These are phyloP conservation scores for Geotrichum histeridarum DNA, from an alignment of 1,139 yeast species.

Conservation along the genomic window DNA sequence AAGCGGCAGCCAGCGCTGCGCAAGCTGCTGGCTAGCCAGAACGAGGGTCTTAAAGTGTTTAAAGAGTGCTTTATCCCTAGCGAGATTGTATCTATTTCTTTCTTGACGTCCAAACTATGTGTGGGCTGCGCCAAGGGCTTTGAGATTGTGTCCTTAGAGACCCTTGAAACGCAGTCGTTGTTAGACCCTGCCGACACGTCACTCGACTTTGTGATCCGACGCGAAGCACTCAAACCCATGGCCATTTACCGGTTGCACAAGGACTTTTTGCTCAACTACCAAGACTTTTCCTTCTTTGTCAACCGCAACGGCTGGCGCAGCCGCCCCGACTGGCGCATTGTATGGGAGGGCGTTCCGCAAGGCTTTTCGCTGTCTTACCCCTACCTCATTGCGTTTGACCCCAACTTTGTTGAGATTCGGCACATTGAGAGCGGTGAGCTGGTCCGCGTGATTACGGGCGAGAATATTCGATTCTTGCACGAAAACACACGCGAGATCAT, in stretches of 20 bases:
- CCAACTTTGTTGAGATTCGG: slow-evolving; percentile 84
- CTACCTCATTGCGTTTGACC: slow-evolving; percentile 83
- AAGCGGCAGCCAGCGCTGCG: slow-evolving; percentile 45
- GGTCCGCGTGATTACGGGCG: slow-evolving; percentile 88
- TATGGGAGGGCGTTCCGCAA: slow-evolving; percentile 96
- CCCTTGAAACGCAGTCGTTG: slow-evolving; percentile 66
- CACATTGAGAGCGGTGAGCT: slow-evolving; percentile 84
- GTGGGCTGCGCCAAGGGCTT: slow-evolving; percentile 96
- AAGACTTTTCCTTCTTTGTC: slow-evolving; percentile 90
- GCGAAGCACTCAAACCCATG: slow-evolving; percentile 80
- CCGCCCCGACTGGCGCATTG: slow-evolving; percentile 86
- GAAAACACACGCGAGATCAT: slow-evolving; percentile 89
- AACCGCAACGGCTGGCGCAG: slow-evolving; percentile 96
- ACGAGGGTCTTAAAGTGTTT: slow-evolving; percentile 58
- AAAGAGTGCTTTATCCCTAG: slow-evolving; percentile 77
- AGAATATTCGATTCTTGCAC: slow-evolving; percentile 81
- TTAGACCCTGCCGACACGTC: slow-evolving; percentile 96
- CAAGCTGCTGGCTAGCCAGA: slow-evolving; percentile 44
- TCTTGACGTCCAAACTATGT: slow-evolving; percentile 80
- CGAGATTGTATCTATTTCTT: slow-evolving; percentile 88
- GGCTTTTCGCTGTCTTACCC: slow-evolving; percentile 93
- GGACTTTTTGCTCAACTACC: slow-evolving; percentile 79
- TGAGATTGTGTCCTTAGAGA: slow-evolving; percentile 81
- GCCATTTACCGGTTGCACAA: slow-evolving; percentile 86
- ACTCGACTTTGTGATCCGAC: slow-evolving; percentile 85